A percentile compares a stretch with the other conserved stretches of the same genome.
Evolutionary conservation across 805 yeast species (phyloP).

Genomic region (Jamesozyma gamospora): DNA sequence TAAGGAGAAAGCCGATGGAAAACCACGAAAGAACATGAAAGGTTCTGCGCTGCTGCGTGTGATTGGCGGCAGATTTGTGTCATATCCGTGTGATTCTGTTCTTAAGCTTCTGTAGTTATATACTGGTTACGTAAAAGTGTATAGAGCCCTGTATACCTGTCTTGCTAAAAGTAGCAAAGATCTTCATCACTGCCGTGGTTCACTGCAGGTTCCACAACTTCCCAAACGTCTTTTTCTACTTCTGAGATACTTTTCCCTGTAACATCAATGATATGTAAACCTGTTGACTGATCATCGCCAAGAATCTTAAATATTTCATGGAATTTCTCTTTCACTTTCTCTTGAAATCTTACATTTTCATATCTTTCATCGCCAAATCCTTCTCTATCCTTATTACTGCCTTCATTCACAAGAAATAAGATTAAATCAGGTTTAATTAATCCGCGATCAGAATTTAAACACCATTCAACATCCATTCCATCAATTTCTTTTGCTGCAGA

Average conservation of each 20-base stretch:
- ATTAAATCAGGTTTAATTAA: constrained; percentile 81
- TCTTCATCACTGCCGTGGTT: neutral
- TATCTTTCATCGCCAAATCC: constrained; percentile 95
- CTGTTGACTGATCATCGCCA: constrained; percentile 9
- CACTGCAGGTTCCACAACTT: neutral
- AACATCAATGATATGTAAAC: constrained; percentile 47
- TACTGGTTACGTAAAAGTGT: too few relatives aligned
- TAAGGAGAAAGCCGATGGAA: too few relatives aligned
- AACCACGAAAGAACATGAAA: too few relatives aligned
- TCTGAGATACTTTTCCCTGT: constrained; percentile 46
- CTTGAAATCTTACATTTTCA: constrained; percentile 66
- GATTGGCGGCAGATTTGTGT: too few relatives aligned
- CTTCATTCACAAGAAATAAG: constrained; percentile 54
- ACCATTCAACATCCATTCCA: constrained; percentile 65
- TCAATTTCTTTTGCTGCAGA: constrained; percentile 58
- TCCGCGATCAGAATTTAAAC: constrained; percentile 71
- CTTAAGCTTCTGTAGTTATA: too few relatives aligned
- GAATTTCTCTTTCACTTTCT: constrained; percentile 56
- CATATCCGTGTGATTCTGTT: too few relatives aligned
- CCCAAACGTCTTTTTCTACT: constrained; percentile 31
- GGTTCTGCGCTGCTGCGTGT: too few relatives aligned
- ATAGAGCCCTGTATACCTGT: too few relatives aligned
- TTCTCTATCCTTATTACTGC: constrained; percentile 39
- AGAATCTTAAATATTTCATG: constrained; percentile 33
- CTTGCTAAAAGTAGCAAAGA: neutral